These are phyloP conservation scores for Leucaena leucocephala DNA, from an alignment of 306 rosid species.

Conservation along the genomic window DNA sequence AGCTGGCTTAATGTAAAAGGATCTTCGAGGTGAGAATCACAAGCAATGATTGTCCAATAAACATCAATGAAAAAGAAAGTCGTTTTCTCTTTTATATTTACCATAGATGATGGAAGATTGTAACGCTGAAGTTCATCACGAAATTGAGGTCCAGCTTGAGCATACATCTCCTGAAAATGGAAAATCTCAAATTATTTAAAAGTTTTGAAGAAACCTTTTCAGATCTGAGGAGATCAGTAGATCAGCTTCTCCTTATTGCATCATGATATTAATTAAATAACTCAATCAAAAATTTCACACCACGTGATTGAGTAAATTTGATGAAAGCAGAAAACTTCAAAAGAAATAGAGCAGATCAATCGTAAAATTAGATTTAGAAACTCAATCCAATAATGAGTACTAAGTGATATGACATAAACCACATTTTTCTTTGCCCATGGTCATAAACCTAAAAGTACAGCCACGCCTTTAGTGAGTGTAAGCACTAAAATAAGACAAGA, in stretches of 20 bases:
- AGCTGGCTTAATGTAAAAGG: constrained; percentile 29
- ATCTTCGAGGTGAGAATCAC: constrained; percentile 2
- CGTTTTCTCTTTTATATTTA: constrained; percentile 38
- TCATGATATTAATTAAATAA: constrained; percentile 30
- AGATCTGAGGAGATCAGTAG: constrained; percentile 20
- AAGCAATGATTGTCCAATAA: background rate
- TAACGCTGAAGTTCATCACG: constrained; percentile 97
- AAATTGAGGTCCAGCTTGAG: constrained; percentile 93
- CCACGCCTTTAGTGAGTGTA: constrained; percentile 5
- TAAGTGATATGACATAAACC: constrained; percentile 17
- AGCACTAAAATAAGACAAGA: constrained; percentile 26
- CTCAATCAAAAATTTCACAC: background rate
- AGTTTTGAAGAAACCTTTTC: constrained; percentile 26
- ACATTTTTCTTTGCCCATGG: background rate
- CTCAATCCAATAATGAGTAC: background rate
- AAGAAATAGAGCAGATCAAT: constrained; percentile 16
- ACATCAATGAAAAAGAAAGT: constrained; percentile 21
- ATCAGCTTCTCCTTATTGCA: constrained; percentile 26
- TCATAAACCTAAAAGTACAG: constrained; percentile 19
- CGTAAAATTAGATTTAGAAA: background rate
- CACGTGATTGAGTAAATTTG: background rate
- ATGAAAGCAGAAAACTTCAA: constrained; percentile 5
- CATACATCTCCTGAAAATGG: constrained; percentile 85
- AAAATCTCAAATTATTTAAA: constrained; percentile 27
- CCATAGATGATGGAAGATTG: constrained; percentile 88